phyloP scores from a whole-genome alignment of 1,284 basidiomycete genomes.

The Irpex sp. region DNA sequence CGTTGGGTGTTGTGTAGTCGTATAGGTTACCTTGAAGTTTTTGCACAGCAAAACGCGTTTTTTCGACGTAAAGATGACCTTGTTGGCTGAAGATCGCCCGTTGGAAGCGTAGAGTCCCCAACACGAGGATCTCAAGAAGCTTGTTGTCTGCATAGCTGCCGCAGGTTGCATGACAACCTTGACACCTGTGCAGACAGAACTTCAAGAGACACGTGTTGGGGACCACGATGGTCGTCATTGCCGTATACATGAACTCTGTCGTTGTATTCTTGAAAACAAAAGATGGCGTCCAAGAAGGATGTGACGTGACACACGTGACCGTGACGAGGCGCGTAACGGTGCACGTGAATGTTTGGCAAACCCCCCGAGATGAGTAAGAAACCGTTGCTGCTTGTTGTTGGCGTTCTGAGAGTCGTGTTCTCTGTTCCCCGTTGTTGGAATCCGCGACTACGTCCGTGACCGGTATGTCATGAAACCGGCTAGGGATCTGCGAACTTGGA shows the following conservation, averaged over 20 bases:
- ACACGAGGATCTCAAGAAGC: constrained; percentile 1
- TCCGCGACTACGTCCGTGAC: too few species aligned
- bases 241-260: not conserved
- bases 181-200: not conserved
- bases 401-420: too few species aligned
- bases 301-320: constrained; percentile 7
- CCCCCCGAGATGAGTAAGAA: too few species aligned
- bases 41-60: not conserved
- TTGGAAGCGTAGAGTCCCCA: not conserved
- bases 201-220: not conserved
- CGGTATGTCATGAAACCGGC: too few species aligned
- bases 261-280: constrained; percentile 2
- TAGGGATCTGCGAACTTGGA: too few species aligned
- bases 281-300: not conserved
- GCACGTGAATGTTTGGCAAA: too few species aligned
- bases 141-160: not conserved
- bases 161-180: not conserved
- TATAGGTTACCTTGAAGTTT: not conserved
- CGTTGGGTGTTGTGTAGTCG: not conserved
- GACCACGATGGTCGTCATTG: not conserved
- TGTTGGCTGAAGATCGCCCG: not conserved
- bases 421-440: too few species aligned
- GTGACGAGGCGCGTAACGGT: constrained; percentile 4
- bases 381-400: too few species aligned
- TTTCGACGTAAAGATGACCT: not conserved